Conservation (phyloP, 306 rosid species). For the Castanospermum australe region DNA sequence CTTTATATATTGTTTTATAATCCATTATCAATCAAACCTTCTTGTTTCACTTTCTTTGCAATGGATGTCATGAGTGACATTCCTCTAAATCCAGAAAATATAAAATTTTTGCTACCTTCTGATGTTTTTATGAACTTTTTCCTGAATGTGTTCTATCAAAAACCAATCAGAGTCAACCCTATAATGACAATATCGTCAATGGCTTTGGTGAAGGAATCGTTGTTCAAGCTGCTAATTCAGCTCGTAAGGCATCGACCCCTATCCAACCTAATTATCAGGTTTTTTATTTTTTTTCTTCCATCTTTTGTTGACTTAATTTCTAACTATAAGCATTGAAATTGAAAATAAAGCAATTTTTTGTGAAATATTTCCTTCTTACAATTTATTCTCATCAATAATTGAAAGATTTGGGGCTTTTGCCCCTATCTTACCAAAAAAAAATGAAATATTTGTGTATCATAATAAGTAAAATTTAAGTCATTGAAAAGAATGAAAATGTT, state of each 20-base stretch:
- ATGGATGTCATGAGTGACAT: conserved; percentile 4
- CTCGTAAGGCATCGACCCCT: neutral
- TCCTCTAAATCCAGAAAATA: conserved; percentile 24
- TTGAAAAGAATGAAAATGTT: neutral
- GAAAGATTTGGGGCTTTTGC: too few relatives aligned
- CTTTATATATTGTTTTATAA: neutral
- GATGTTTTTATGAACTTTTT: conserved; percentile 24
- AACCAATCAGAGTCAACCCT: neutral
- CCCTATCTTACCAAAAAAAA: too few relatives aligned
- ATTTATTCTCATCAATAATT: neutral
- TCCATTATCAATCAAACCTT: neutral
- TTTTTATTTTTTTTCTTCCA: neutral
- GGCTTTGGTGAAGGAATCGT: neutral
- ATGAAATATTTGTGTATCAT: too few relatives aligned
- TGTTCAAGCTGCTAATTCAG: neutral
- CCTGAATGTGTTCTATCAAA: neutral
- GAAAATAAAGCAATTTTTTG: neutral
- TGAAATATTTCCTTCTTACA: neutral
- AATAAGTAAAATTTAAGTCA: too few relatives aligned
- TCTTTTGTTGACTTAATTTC: neutral
- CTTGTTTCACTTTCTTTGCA: neutral
- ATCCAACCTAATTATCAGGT: neutral
- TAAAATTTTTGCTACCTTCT: conserved; percentile 28
- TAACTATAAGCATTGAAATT: neutral
- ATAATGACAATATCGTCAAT: too few relatives aligned